phyloP scores from a whole-genome alignment of 2,329 filamentous ascomycete species.

The Coniella lustricola region DNA sequence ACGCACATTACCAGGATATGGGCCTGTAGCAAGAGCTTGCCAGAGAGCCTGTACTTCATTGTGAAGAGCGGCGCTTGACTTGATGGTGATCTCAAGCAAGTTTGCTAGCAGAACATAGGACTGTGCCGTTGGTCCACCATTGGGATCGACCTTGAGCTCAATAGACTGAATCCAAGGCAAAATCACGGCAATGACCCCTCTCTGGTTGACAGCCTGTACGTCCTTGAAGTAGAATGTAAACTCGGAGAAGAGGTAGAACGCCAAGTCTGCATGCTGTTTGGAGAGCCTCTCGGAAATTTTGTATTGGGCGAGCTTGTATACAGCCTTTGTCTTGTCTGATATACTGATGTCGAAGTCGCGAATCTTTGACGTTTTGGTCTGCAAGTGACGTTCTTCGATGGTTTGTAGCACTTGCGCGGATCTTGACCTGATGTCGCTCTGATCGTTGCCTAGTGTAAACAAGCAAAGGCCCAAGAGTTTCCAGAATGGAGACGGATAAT shows the following conservation, averaged over 20 bases:
- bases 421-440: conserved; percentile 81
- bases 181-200: conserved; percentile 90
- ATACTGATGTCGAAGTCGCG: conserved; percentile 98
- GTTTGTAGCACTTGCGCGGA: conserved; percentile 74
- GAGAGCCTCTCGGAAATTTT: conserved; percentile 89
- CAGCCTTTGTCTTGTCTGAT: conserved; percentile 94
- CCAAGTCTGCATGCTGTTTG: conserved; percentile 79
- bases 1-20: conserved; percentile 88
- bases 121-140: conserved; percentile 79
- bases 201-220: conserved; percentile 71
- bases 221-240: conserved; percentile 92
- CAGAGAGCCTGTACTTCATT: conserved; percentile 97
- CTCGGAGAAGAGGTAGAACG: conserved; percentile 92
- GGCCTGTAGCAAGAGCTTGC: conserved; percentile 91
- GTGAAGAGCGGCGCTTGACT: conserved; percentile 78
- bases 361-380: conserved; percentile 70
- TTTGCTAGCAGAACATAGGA: conserved; percentile 96
- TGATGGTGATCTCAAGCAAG: conserved; percentile 91
- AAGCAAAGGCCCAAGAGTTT: conserved; percentile 81
- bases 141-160: conserved; percentile 85
- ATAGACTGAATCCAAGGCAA: conserved; percentile 95
- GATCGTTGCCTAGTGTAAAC: conserved; percentile 87
- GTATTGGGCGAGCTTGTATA: conserved; percentile 96
- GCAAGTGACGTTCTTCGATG: conserved; percentile 74
- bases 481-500: conserved; percentile 84